These are phyloP conservation scores for Vicia faba DNA, from an alignment of 306 rosid genomes.

Conservation along the genomic window DNA sequence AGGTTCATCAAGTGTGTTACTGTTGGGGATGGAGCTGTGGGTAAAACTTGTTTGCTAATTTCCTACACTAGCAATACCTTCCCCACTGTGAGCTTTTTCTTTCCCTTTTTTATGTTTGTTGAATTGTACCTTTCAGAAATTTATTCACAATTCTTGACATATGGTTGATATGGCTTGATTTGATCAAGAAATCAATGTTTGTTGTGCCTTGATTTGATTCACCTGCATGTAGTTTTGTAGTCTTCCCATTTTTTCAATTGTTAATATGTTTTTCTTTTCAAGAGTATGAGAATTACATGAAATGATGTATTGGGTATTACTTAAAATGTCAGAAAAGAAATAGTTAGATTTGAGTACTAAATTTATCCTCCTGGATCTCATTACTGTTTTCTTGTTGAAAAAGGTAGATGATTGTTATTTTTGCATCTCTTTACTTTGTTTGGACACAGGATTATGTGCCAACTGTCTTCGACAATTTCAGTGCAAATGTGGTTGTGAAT, in stretches of 20 bases:
- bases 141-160: background rate
- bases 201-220: conserved; percentile 31
- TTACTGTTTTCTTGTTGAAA: conserved; percentile 19
- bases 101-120: background rate
- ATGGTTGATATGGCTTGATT: too few species aligned
- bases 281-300: conserved; percentile 8
- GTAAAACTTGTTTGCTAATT: conserved; percentile 95
- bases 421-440: conserved; percentile 36
- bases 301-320: background rate
- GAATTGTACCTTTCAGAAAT: background rate
- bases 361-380: background rate
- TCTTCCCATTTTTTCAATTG: background rate
- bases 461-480: conserved; percentile 96
- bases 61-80: conserved; percentile 99
- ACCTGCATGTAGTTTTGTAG: conserved; percentile 1
- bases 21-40: conserved; percentile 99
- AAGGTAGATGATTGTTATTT: conserved; percentile 21
- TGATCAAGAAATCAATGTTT: conserved; percentile 33
- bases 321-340: background rate
- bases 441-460: conserved; percentile 92
- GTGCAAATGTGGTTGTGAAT: conserved; percentile 98
- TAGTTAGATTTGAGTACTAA: conserved; percentile 4
- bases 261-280: background rate
- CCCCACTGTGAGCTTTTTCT: conserved; percentile 70
- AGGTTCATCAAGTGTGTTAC: conserved; percentile 99